phyloP scores from a whole-genome alignment of 1,284 basidiomycete genomes.

The Hypsizygus ulmarius region DNA sequence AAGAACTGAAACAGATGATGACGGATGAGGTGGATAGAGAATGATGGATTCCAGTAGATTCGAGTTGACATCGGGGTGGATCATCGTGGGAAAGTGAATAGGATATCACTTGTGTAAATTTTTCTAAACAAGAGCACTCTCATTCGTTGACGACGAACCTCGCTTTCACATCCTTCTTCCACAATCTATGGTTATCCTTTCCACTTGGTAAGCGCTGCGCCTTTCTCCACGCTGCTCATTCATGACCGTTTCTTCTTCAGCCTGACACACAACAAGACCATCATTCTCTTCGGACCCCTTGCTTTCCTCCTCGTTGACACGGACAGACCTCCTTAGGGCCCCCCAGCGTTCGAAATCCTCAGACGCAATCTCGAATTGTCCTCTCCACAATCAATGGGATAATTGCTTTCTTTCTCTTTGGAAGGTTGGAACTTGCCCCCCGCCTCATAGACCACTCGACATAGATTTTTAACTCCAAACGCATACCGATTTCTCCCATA shows the following conservation, averaged over 20 bases:
- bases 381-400: slow-evolving; percentile 59
- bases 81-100: slow-evolving; percentile 9
- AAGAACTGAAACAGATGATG: slow-evolving; percentile 38
- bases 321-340: slow-evolving; percentile 73
- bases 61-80: slow-evolving; percentile 6
- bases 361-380: slow-evolving; percentile 21
- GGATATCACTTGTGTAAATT: slow-evolving; percentile 5
- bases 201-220: slow-evolving; percentile 31
- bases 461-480: slow-evolving; percentile 20
- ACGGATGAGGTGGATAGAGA: slow-evolving; percentile 12
- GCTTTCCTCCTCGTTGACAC: slow-evolving; percentile 59
- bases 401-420: slow-evolving; percentile 36
- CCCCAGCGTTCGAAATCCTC: slow-evolving; percentile 14
- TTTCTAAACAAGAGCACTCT: slow-evolving; percentile 1
- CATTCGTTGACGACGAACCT: neutral
- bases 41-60: neutral
- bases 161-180: slow-evolving; percentile 1
- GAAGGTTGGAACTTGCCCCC: slow-evolving; percentile 20
- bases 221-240: slow-evolving; percentile 5
- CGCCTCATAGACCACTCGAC: slow-evolving; percentile 24
- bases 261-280: slow-evolving; percentile 48
- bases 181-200: slow-evolving; percentile 52
- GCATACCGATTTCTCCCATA: slow-evolving; percentile 13
- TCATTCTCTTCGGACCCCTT: slow-evolving; percentile 63
- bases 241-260: slow-evolving; percentile 24